Conservation (phyloP, 176 grass and related monocot species). For the Cenchrus fungigraminus region DNA sequence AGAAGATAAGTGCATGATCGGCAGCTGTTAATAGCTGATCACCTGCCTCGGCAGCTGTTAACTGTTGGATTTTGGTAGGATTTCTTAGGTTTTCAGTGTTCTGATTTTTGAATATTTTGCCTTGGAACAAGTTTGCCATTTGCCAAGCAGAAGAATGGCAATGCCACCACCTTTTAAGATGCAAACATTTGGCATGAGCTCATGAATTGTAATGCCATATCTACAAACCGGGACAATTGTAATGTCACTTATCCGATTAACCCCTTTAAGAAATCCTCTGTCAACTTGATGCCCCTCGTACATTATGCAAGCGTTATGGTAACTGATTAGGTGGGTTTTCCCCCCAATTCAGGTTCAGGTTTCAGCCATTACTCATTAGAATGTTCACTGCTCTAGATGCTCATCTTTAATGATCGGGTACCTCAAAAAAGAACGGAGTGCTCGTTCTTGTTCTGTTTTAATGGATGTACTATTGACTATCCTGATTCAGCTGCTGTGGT, state of each 20-base stretch:
- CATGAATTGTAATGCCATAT: too few relatives aligned
- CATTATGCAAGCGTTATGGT: background rate
- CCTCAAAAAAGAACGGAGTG: background rate
- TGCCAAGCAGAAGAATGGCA: background rate
- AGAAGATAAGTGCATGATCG: constrained; percentile 28
- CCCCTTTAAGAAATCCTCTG: too few relatives aligned
- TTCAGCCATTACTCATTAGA: background rate
- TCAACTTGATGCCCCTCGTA: too few relatives aligned
- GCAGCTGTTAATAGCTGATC: background rate
- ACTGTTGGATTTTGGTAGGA: background rate
- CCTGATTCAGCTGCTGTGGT: too few relatives aligned
- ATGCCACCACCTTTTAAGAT: background rate
- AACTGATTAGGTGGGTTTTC: background rate
- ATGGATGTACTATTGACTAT: background rate
- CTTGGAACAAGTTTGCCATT: background rate
- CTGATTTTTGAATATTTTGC: constrained; percentile 17
- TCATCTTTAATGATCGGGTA: background rate
- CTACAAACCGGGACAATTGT: too few relatives aligned
- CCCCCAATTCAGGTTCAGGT: background rate
- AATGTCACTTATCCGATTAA: too few relatives aligned
- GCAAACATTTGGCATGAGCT: background rate
- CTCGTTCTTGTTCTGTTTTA: background rate
- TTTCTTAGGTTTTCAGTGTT: background rate
- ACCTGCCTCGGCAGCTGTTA: background rate
- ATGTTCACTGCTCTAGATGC: background rate